phyloP scores from a whole-genome alignment of 1,284 basidiomycete species.

The Irpex lacteus region DNA sequence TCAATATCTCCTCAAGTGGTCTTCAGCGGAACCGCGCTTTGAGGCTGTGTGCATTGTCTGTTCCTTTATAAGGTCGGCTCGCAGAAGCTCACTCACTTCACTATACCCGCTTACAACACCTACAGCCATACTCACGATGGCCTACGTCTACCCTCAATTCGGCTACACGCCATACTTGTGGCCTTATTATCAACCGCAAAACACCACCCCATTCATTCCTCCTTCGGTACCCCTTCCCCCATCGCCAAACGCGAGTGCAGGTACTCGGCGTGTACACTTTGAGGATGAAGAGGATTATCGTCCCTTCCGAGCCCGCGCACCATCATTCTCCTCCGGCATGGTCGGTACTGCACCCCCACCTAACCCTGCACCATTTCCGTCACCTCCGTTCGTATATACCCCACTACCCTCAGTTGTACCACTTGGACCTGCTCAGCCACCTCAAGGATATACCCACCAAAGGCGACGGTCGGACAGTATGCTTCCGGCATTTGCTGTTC shows the following conservation, averaged over 20 bases:
- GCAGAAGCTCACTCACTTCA: neutral
- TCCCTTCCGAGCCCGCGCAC: slow-evolving; percentile 20
- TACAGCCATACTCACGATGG: slow-evolving; percentile 11
- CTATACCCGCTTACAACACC: neutral
- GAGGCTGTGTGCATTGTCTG: slow-evolving; percentile 6
- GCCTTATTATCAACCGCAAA: slow-evolving; percentile 26
- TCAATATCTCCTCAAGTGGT: neutral
- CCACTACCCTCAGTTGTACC: slow-evolving; percentile 24
- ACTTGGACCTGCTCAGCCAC: slow-evolving; percentile 13
- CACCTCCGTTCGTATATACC: slow-evolving; percentile 26
- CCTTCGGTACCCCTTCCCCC: slow-evolving; percentile 18
- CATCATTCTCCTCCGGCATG: slow-evolving; percentile 29
- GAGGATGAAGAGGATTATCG: slow-evolving; percentile 21
- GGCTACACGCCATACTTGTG: slow-evolving; percentile 27
- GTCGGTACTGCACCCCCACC: slow-evolving; percentile 21
- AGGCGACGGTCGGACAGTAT: slow-evolving; percentile 30
- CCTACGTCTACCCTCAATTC: slow-evolving; percentile 23
- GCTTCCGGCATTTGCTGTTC: slow-evolving; percentile 24
- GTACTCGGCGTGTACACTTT: slow-evolving; percentile 25
- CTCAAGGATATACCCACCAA: slow-evolving; percentile 17
- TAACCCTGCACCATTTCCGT: slow-evolving; percentile 27
- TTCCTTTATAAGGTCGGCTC: slow-evolving; percentile 7
- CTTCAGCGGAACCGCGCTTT: neutral
- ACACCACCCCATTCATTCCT: slow-evolving; percentile 30
- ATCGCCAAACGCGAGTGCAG: slow-evolving; percentile 19